Evolutionary conservation across 2,329 filamentous ascomycete genomes (phyloP), one percentile per base, ranked within the genome.

Genomic region (Colletotrichum paranaense): DNA sequence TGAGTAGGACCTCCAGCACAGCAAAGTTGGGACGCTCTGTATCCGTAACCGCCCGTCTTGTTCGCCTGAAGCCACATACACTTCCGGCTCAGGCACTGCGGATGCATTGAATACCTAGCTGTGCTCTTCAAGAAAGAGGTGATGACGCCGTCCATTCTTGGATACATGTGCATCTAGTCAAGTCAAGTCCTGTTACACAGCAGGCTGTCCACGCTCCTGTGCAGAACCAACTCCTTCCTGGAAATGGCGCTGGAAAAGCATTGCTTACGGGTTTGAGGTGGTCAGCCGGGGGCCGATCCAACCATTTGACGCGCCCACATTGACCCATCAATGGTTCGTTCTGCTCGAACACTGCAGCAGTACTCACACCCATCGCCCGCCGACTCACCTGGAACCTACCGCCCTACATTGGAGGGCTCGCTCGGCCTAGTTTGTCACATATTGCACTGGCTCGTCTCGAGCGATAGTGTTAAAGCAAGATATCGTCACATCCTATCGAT

Each of bases 401-500:
- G 42, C 42, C 42, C 42, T 49, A 56, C 53, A 56, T 56, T 28
- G 22, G 53, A 46, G 11, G n/a, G 24, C 32, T 46, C 53, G 19
- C 59, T 35, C 67, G 22, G 35, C 42, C 67, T 46, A 70, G 60
- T 66, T 67, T 71, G 71, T 73, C 71, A 73, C 56, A 73, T 62
- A 71, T 73, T 73, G 60, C 67, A 62, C 67, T 62, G 67, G 67
- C 55, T 71, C 60, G 67, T 66, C 60, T 66, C 56, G 71, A 73
- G 22, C 67, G 52, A 70, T 71, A 62, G 71, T 52, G 67, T 56
- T 71, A 73, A 73, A 73, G 71, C 71, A 69, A 70, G 71, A 73
- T 73, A 73, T 73, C 71, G 71, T 73, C 71, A 73, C 67, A 71
- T 73, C 71, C 71, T 73, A 73, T 73, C 71, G 71, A 73, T 73